These are phyloP conservation scores for Pseudopyricularia javanii DNA, from an alignment of 2,329 filamentous ascomycete genomes.

Conservation along the genomic window DNA sequence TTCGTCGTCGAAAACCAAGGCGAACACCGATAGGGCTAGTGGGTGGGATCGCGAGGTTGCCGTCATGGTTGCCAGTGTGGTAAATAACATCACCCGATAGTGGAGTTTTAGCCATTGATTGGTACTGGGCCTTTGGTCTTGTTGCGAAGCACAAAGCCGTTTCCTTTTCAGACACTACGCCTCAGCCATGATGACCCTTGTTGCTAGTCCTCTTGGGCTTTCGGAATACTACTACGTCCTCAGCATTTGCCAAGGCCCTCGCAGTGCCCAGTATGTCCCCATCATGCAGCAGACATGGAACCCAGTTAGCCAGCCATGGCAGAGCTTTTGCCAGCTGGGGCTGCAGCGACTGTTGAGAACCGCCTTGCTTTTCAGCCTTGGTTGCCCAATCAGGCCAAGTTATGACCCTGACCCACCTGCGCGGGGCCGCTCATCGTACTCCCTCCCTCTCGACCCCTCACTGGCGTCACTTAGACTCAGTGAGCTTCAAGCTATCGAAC, in stretches of 20 bases:
- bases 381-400: background rate
- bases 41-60: conserved; percentile 85
- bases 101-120: background rate
- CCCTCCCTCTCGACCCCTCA: background rate
- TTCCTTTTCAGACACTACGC: too few species aligned
- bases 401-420: background rate
- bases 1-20: conserved; percentile 29
- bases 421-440: background rate
- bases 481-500: background rate
- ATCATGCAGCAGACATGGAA: too few species aligned
- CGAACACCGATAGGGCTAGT: conserved; percentile 12
- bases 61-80: conserved; percentile 83
- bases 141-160: too few species aligned
- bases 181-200: too few species aligned
- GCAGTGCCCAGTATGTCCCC: too few species aligned
- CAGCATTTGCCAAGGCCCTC: too few species aligned
- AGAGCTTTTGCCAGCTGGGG: background rate
- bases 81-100: conserved; percentile 40
- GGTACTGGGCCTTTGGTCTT: too few species aligned
- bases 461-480: background rate
- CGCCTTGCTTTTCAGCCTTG: background rate
- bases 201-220: too few species aligned
- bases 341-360: background rate
- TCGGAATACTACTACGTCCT: too few species aligned
- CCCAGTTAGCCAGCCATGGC: background rate